Conservation (phyloP, 768 basidiomycete genomes). For the Sarcodon sp. region DNA sequence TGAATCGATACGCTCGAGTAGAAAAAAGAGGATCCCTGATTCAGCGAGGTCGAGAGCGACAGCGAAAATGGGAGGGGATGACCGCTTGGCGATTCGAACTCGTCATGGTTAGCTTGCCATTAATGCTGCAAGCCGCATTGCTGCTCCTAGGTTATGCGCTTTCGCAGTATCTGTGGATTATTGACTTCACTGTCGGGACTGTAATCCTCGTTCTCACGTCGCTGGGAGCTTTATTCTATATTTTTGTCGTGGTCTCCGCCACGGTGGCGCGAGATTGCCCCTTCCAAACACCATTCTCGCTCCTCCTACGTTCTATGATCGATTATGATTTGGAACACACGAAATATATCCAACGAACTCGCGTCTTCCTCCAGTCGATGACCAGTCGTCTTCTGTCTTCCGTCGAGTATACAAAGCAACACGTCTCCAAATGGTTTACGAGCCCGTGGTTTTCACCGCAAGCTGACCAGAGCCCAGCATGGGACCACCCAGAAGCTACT, state of each 20-base stretch:
- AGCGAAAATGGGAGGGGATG: slow-evolving; percentile 7
- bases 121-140: slow-evolving; percentile 7
- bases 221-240: slow-evolving; percentile 5
- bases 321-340: not conserved
- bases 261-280: slow-evolving; percentile 6
- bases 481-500: not conserved
- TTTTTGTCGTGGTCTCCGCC: slow-evolving; percentile 4
- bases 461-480: not conserved
- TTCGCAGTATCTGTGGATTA: slow-evolving; percentile 1
- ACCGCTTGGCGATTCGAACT: slow-evolving; percentile 8
- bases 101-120: slow-evolving; percentile 6
- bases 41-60: slow-evolving; percentile 6
- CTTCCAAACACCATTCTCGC: slow-evolving; percentile 10
- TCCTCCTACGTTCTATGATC: slow-evolving; percentile 3
- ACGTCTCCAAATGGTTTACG: not conserved
- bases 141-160: slow-evolving; percentile 8
- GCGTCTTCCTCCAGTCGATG: not conserved
- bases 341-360: not conserved
- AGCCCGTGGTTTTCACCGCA: no score
- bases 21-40: slow-evolving; percentile 4
- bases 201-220: slow-evolving; percentile 4
- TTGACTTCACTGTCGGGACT: slow-evolving; percentile 2
- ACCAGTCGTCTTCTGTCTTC: not conserved
- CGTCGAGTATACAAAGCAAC: not conserved
- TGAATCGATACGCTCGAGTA: slow-evolving; percentile 2